phyloP scores from a whole-genome alignment of 73 alveolate genomes.

The Paramecium biaurelia region DNA sequence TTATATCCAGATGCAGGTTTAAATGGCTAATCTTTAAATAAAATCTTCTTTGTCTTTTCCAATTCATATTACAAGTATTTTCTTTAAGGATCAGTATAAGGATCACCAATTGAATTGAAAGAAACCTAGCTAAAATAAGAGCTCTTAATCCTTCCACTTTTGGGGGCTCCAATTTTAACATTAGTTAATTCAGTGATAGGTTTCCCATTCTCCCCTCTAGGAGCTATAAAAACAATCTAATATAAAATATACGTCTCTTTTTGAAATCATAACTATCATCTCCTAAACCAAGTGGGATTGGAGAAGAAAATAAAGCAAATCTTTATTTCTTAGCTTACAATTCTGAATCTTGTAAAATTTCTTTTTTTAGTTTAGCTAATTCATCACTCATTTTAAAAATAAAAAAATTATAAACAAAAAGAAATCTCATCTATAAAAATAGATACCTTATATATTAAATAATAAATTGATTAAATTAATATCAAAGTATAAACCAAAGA shows the following conservation, averaged over 20 bases:
- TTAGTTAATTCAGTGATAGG: neutral
- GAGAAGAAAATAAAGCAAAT: constrained; percentile 50
- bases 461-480: neutral
- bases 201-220: constrained; percentile 25
- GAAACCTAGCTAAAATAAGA: neutral
- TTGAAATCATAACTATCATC: constrained; percentile 38
- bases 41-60: neutral
- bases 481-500: neutral
- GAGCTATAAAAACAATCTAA: neutral
- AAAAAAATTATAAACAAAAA: neutral
- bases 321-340: neutral
- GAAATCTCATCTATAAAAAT: neutral
- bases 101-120: constrained; percentile 42
- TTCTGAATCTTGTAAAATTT: neutral
- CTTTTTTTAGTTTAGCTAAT: neutral
- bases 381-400: neutral
- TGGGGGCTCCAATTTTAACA: constrained; percentile 14
- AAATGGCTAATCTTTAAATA: neutral
- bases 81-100: constrained; percentile 14
- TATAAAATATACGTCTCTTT: constrained; percentile 31
- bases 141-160: constrained; percentile 10
- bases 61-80: neutral
- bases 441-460: neutral
- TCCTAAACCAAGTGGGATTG: constrained; percentile 47
- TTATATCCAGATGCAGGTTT: constrained; percentile 26